Evolutionary conservation across 2,329 filamentous ascomycete species (phyloP), one percentile per base, ranked within the genome.

Genomic region (Pseudogymnoascus sp.): DNA sequence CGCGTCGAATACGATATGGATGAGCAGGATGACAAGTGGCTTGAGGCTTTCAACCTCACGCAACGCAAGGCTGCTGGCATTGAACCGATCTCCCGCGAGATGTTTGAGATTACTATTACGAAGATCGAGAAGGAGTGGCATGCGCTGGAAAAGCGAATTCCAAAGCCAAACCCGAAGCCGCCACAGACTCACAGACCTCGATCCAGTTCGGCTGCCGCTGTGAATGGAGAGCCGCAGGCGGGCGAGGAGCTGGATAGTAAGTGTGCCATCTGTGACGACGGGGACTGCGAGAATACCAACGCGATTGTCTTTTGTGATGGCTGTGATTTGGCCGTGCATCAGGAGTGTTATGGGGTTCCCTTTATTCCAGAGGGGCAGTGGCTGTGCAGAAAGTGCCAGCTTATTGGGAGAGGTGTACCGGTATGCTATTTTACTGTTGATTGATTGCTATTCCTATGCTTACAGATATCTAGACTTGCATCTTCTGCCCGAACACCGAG

Each of bases 101-200:
- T 97, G 60, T 97, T 99, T 71, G 95, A 99, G 74, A 96, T 97
- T 66, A 96, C 93, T 15, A 96, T 99, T 77, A 99, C 95, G 9
- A 97, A 97, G 75, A 97, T 99, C 65, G 95, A 99, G 75, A 97
- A 97, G 76, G 93, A 97, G 74, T 99, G 95, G 91, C 91, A 97
- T 74, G 90, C 91, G 5, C 80, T 99, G 7, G 95, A 99, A 75
- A 97, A 96, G 78, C 84, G 92, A 65, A 97, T 99, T 72, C 95
- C 95, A 0, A 99, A 99, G 74, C 91, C 93, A 13, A 96, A 96
- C 71, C 93, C 93, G 0, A 97, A 97, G 70, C 93, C 95, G 53
- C 93, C 93, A 13, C 93, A 97, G 76, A 97, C 92, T 3, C 93
- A 97, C 73, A 84, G 93, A 37, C 93, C 93, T 17, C 86, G 93